phyloP scores from a whole-genome alignment of 2,329 filamentous ascomycete species.

The Diatrype stigma region DNA sequence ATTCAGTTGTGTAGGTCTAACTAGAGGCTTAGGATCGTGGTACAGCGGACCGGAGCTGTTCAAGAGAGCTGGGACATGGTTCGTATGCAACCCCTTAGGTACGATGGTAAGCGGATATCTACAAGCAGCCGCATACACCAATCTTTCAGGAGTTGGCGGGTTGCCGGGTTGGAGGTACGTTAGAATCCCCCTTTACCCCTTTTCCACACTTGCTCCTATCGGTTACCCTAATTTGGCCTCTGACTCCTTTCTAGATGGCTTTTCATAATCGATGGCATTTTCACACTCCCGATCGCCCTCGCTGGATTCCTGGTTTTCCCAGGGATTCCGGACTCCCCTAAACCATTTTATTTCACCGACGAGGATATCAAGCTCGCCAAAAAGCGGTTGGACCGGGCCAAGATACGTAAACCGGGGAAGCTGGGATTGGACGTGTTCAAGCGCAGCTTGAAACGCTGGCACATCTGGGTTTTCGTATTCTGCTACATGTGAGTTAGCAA shows the following conservation, averaged over 20 bases:
- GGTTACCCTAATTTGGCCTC: too few relatives aligned
- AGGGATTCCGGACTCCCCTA: slow-evolving; percentile 36
- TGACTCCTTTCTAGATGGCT: slow-evolving; percentile 41
- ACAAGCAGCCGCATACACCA: slow-evolving; percentile 19
- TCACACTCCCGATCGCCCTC: slow-evolving; percentile 48
- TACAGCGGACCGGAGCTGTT: slow-evolving; percentile 25
- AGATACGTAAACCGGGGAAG: slow-evolving; percentile 34
- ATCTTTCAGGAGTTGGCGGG: slow-evolving; percentile 15
- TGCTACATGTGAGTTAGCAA: slow-evolving; percentile 40
- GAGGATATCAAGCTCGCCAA: slow-evolving; percentile 34
- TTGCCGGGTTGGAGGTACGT: slow-evolving; percentile 17
- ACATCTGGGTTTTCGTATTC: slow-evolving; percentile 45
- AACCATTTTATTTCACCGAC: slow-evolving; percentile 31
- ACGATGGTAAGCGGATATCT: slow-evolving; percentile 30
- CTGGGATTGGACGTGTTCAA: slow-evolving; percentile 39
- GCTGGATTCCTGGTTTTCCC: slow-evolving; percentile 44
- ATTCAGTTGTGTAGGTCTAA: too few relatives aligned
- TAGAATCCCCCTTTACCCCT: background rate
- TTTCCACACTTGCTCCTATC: background rate
- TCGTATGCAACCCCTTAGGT: slow-evolving; percentile 23
- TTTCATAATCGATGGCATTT: slow-evolving; percentile 53
- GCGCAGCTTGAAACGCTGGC: slow-evolving; percentile 43
- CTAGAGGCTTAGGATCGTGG: slow-evolving; percentile 16
- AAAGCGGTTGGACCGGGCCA: slow-evolving; percentile 24
- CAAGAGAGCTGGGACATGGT: slow-evolving; percentile 26